Evolutionary conservation across 2,329 filamentous ascomycete genomes (phyloP), one percentile per base, ranked within the genome.

Genomic region (Pseudogymnoascus sp.): DNA sequence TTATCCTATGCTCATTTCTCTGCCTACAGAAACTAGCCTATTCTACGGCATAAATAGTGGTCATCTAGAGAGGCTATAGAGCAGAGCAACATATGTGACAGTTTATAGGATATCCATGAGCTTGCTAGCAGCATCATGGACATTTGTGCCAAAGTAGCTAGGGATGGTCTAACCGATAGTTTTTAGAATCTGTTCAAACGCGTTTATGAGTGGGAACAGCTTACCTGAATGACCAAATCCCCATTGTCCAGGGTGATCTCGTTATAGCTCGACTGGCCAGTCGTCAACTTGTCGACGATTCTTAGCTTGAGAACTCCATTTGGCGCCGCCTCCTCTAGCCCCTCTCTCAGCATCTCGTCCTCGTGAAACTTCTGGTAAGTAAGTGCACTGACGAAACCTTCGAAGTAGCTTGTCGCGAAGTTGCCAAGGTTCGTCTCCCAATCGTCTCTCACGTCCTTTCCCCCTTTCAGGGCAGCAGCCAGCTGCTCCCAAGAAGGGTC

Each of bases 171-270:
- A 34, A 21, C 7, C 5, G 31, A 2, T 18, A 40, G 70, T 25
- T 69, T 66, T 31, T 62, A 43, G 7, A 9, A 43, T 59, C 14
- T 7, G 9, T 60, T 14, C 7, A 28, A 21, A 36, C 38, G 21
- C 25, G 31, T 60, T n/a, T 37, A 7, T 28, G 49, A 3, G 5
- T 18, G 18, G 2, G 25, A 5, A n/a, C 12, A 42, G 68, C 71
- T 68, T 72, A 78, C 77, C 76, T 82, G 80, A n/a, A 85, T 68
- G 63, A 80, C 81, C 21, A 84, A 70, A 31, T 77, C 71, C 1
- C 80, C 81, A 40, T 79, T 77, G 68, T 83, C 80, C 31, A 83
- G 63, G 2, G 78, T 72, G 16, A 71, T 69, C 74, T 84, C 81
- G 66, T 66, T 69, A 56, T 68, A 69, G 12, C 63, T 63, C 25